Evolutionary conservation across 352 stramenopile genomes (phyloP).

Genomic region (Phytophthora pistaciae): DNA sequence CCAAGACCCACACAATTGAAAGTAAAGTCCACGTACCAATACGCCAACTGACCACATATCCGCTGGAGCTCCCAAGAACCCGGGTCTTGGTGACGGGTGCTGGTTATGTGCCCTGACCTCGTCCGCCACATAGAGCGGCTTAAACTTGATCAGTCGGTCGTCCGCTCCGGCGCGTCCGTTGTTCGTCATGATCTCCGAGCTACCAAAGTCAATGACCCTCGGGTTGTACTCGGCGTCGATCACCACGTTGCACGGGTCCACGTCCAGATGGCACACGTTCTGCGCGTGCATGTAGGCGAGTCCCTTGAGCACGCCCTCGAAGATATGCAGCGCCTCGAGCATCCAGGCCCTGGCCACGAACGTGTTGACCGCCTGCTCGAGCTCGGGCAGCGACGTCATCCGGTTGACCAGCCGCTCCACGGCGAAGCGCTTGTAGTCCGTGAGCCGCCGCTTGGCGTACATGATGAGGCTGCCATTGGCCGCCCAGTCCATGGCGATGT

Average conservation of each 20-base stretch:
- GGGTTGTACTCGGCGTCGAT: conserved; percentile 62
- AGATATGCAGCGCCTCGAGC: conserved; percentile 73
- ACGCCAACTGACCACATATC: conserved; percentile 86
- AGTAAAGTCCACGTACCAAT: conserved; percentile 51
- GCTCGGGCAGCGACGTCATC: conserved; percentile 51
- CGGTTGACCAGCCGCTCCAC: conserved; percentile 63
- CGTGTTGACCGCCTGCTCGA: conserved; percentile 65
- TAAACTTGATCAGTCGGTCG: conserved; percentile 81
- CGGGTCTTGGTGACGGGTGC: conserved; percentile 56
- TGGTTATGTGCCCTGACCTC: conserved; percentile 78
- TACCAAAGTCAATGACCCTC: conserved; percentile 85
- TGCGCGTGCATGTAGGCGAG: conserved; percentile 84
- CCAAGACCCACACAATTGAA: background rate
- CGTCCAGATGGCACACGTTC: conserved; percentile 83
- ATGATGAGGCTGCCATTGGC: conserved; percentile 74
- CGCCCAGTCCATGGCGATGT: conserved; percentile 82
- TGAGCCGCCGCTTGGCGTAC: conserved; percentile 72
- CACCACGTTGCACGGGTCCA: conserved; percentile 85
- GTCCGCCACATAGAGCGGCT: conserved; percentile 75
- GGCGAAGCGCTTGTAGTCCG: conserved; percentile 75
- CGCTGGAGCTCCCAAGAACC: conserved; percentile 73
- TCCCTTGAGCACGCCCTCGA: conserved; percentile 68
- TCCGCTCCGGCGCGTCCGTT: conserved; percentile 61
- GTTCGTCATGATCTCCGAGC: conserved; percentile 80
- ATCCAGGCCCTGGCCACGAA: conserved; percentile 79